Evolutionary conservation across 257 asterid species (phyloP), one percentile per base, ranked within the genome.

Genomic region (Nicotiana obtusifolia): DNA sequence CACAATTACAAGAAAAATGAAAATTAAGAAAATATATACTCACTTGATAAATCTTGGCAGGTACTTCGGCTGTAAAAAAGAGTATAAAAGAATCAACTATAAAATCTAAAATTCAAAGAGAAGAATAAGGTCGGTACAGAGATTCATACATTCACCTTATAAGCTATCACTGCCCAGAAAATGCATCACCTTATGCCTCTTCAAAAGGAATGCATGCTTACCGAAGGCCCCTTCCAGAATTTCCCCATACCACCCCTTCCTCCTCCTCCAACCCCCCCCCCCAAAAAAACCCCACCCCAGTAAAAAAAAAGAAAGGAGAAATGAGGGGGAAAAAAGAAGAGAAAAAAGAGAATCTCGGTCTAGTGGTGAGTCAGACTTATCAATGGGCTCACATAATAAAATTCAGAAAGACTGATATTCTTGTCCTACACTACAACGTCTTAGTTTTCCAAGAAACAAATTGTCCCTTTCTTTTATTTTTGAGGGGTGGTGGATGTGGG

Each of bases 11-110:
- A 68, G 47, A 54, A 26, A 37, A n/a, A 5, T 44, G 66, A 3
- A 41, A 82, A 33, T 65, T 47, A 47, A 59, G 60, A 82, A 87
- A 83, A 62, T 3, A 65, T 47, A 28, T 37, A 76, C 96, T 91
- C 89, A 96, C 99, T 87, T 91, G 87, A 96, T 96, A 85, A 96
- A 96, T 91, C 91, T 90, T 53, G 97, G 97, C 71, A 96, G 92
- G 89, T 92, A 94, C 57, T 94, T 96, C 57, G 99, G 99, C 99
- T 96, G 97, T 68, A 62, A 83, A 52, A 53, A 47, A 80, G 80
- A 82, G 79, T 68, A 41, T 22, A 80, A 81, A 81, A 35, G 41
- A 56, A 84, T 44, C 79, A 86, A 80, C 81, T 44, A 83, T 78
- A 76, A 64, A 82, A 49, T 33, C 69, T 54, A 84, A 61, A 44